Evolutionary conservation across 257 asterid species (phyloP), one percentile per base, ranked within the genome.

Genomic region (Nicotiana obtusifolia): DNA sequence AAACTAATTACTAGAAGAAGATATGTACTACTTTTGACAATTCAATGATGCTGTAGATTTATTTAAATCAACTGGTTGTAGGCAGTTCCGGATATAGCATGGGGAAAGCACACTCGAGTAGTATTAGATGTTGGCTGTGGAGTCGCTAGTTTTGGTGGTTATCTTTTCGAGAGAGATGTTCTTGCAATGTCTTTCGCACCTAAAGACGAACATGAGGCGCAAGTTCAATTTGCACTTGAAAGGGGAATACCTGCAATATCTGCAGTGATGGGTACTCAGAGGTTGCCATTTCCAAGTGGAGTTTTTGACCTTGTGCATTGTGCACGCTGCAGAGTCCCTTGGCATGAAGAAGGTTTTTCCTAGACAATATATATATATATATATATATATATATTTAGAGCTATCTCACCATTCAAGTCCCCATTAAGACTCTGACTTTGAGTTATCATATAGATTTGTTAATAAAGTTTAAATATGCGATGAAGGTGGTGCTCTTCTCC

Each of bases 251-350:
- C 98, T 19, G 97, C 97, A 78, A 91, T 94, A 80, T 91, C 97
- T 54, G 97, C 98, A 0, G 98, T 94, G 7, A 93, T 93, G 98
- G 98, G 98, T 73, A 84, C 93, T 37, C 96, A 91, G 82, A 90
- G 98, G 82, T 88, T 94, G 71, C 96, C 92, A 9, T 94, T 91
- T 86, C 97, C 97, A 17, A 87, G 98, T 85, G 86, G 91, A 83
- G 97, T 94, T 73, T 93, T 94, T 52, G 98, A 93, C 44, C 78
- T 91, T 15, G 93, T 94, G 86, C 98, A 94, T 82, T 94, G 98
- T 64, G 97, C 97, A n/a, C 97, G 97, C 31, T 93, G 97, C 88
- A 88, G 97, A 91, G 97, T 94, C 84, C 97, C 96, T 62, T 93
- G 98, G 97, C 97, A 94, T 44, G 91, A 81, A 24, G 94, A 91